Evolutionary conservation across 1,139 yeast species (phyloP).

Genomic region (Candida pseudoviswanathii): DNA sequence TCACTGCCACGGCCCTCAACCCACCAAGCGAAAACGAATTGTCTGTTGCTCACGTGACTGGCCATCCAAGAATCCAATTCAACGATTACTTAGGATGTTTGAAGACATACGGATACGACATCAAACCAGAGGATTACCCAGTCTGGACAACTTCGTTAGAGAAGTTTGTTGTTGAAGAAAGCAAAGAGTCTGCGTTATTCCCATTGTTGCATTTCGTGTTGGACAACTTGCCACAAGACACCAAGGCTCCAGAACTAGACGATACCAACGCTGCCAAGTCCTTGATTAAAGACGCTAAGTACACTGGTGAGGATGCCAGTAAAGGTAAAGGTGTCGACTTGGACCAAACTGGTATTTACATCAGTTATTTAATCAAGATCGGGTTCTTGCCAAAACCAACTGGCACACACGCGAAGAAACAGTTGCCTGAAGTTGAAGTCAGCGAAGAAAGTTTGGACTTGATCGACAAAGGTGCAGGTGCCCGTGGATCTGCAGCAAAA

Average conservation of each 20-base stretch:
- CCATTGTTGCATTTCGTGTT: slow-evolving; percentile 93
- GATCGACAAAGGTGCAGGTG: slow-evolving; percentile 83
- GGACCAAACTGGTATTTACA: slow-evolving; percentile 70
- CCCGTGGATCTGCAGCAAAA: slow-evolving; percentile 67
- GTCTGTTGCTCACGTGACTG: slow-evolving; percentile 92
- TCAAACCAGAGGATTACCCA: slow-evolving; percentile 64
- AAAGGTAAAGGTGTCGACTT: slow-evolving; percentile 72
- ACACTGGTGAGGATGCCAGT: slow-evolving; percentile 68
- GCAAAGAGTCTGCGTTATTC: slow-evolving; percentile 82
- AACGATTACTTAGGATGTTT: slow-evolving; percentile 71
- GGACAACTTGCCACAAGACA: slow-evolving; percentile 85
- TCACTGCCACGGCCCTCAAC: slow-evolving; percentile 77
- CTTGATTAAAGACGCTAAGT: slow-evolving; percentile 57
- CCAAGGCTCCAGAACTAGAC: slow-evolving; percentile 94
- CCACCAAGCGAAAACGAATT: slow-evolving; percentile 60
- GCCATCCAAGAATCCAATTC: slow-evolving; percentile 88
- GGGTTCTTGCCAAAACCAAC: slow-evolving; percentile 76
- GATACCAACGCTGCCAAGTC: slow-evolving; percentile 75
- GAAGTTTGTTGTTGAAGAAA: slow-evolving; percentile 67
- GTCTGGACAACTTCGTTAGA: slow-evolving; percentile 81
- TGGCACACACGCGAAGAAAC: slow-evolving; percentile 31
- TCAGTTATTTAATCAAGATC: slow-evolving; percentile 74
- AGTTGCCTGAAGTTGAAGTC: slow-evolving; percentile 62
- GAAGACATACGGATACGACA: slow-evolving; percentile 69
- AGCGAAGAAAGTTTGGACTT: slow-evolving; percentile 62